These are phyloP conservation scores for Protoeuglena noctilucae DNA, from an alignment of 139 green algal species.

Conservation along the genomic window DNA sequence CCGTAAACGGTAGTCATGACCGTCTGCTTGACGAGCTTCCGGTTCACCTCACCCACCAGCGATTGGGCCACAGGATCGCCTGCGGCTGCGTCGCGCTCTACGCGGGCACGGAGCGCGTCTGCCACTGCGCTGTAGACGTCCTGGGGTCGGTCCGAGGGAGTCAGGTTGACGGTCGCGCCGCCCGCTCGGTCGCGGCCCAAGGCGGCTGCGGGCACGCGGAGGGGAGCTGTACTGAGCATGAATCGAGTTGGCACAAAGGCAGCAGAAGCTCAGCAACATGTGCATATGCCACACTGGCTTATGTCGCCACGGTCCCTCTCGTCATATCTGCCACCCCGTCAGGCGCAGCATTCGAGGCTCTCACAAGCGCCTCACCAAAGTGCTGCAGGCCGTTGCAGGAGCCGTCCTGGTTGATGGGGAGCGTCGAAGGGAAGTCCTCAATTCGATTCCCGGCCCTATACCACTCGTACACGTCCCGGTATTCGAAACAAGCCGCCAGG, in stretches of 20 bases:
- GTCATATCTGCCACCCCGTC: no score
- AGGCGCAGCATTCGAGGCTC: no score
- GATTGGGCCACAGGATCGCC: slow-evolving; percentile 3
- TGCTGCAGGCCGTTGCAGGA: slow-evolving; percentile 97
- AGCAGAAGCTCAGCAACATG: no score
- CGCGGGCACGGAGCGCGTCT: slow-evolving; percentile 22
- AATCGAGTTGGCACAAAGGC: no score
- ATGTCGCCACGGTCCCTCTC: no score
- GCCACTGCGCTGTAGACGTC: slow-evolving; percentile 74
- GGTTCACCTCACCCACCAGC: slow-evolving; percentile 44
- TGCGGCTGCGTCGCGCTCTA: slow-evolving; percentile 19
- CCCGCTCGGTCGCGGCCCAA: slow-evolving; percentile 60
- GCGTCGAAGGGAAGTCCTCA: slow-evolving; percentile 35
- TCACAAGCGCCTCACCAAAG: no score
- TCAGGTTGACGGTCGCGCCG: slow-evolving; percentile 71
- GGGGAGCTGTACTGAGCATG: slow-evolving; percentile 3
- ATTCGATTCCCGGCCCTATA: slow-evolving; percentile 37
- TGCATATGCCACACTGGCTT: no score
- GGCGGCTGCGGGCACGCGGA: no score
- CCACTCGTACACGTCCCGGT: slow-evolving; percentile 61
- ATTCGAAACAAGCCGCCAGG: no score
- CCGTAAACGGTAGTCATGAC: slow-evolving; percentile 98
- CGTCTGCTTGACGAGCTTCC: slow-evolving; percentile 98
- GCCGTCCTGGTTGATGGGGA: slow-evolving; percentile 84
- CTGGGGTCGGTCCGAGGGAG: slow-evolving; percentile 28